Conservation (phyloP, 225 moss, liverwort and hornwort species). For the Physcomitrellopsis africana region DNA sequence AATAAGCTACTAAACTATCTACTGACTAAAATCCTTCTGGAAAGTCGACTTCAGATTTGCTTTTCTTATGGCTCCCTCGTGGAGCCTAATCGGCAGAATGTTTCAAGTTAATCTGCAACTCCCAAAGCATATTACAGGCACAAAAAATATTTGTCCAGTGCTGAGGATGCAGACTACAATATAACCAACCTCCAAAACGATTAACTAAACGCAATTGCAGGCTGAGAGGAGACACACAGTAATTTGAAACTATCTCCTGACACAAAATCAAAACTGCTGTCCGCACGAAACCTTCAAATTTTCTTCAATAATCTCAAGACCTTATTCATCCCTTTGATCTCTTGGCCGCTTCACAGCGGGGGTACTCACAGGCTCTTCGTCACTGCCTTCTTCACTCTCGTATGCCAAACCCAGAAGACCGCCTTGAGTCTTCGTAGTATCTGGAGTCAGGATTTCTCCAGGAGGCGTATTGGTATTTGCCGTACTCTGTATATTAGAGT, state of each 20-base stretch:
- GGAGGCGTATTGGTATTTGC: conserved; percentile 32
- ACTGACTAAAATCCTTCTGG: conserved; percentile 26
- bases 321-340: no score
- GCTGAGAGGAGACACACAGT: conserved; percentile 1
- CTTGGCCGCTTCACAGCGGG: conserved; percentile 39
- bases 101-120: conserved; percentile 29
- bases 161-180: conserved; percentile 19
- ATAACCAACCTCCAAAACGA: conserved; percentile 29
- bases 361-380: conserved; percentile 41
- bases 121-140: conserved; percentile 29
- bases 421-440: conserved; percentile 40
- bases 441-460: conserved; percentile 30
- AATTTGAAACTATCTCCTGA: neutral
- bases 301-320: neutral
- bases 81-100: conserved; percentile 23
- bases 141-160: conserved; percentile 22
- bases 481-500: conserved; percentile 37
- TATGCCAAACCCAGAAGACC: conserved; percentile 87
- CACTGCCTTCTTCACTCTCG: conserved; percentile 82
- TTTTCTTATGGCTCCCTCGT: conserved; percentile 35
- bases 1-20: conserved; percentile 32
- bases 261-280: conserved; percentile 6
- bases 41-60: conserved; percentile 30
- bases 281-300: conserved; percentile 19
- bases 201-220: conserved; percentile 16